These are phyloP conservation scores for Hypericum androsaemum DNA, from an alignment of 345 rosid species.

Conservation along the genomic window DNA sequence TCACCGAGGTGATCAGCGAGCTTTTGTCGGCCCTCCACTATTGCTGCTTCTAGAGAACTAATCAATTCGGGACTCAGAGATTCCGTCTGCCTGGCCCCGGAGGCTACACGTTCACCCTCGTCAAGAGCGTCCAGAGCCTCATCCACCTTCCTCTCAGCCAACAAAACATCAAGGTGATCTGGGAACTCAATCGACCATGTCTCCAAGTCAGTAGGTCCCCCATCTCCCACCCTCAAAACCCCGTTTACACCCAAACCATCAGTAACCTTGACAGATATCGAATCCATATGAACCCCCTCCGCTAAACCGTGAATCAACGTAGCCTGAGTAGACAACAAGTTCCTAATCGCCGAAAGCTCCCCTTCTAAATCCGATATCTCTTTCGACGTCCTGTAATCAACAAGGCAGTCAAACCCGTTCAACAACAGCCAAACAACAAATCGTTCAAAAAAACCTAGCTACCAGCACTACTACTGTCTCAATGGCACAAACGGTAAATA, in stretches of 20 bases:
- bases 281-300: conserved; percentile 72
- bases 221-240: conserved; percentile 32
- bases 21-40: conserved; percentile 66
- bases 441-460: too few relatives aligned
- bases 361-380: conserved; percentile 99
- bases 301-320: conserved; percentile 85
- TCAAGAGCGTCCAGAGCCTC: conserved; percentile 88
- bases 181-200: conserved; percentile 84
- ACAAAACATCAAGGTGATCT: conserved; percentile 77
- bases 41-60: conserved; percentile 43
- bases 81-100: conserved; percentile 54
- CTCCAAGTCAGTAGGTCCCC: conserved; percentile 67
- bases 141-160: conserved; percentile 94
- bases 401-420: too few relatives aligned
- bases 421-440: too few relatives aligned
- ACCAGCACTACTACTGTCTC: too few relatives aligned
- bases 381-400: conserved; percentile 69
- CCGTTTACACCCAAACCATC: conserved; percentile 37
- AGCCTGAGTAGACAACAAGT: conserved; percentile 86
- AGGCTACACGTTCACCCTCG: conserved; percentile 61
- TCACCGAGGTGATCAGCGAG: conserved; percentile 94
- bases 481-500: too few relatives aligned
- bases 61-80: conserved; percentile 40
- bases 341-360: conserved; percentile 88
- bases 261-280: conserved; percentile 30